Conservation (phyloP, 2,329 filamentous ascomycete genomes). For the Xylaria sp. region DNA sequence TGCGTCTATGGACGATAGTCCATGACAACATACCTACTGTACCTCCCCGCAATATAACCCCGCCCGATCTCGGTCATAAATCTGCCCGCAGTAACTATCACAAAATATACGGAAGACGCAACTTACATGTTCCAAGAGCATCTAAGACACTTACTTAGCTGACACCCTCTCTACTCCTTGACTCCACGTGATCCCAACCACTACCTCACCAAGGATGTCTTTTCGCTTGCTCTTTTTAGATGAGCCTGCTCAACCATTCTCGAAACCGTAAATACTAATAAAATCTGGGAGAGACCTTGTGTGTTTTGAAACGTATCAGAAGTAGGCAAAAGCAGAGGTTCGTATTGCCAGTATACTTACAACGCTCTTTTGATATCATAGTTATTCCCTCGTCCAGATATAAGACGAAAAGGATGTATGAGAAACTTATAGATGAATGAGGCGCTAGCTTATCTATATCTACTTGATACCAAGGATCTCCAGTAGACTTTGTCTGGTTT, state of each 20-base stretch:
- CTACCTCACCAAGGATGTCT: neutral
- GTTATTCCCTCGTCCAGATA: too few species aligned
- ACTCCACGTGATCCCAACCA: neutral
- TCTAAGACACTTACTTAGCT: neutral
- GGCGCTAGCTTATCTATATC: neutral
- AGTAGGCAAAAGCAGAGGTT: too few species aligned
- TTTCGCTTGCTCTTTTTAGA: neutral
- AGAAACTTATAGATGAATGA: neutral
- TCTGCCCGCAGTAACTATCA: neutral
- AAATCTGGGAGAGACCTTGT: neutral
- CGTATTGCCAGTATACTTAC: too few species aligned
- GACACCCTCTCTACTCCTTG: neutral
- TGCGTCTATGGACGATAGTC: neutral
- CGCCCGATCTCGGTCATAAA: slow-evolving; percentile 18
- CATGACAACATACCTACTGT: neutral
- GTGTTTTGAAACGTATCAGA: neutral
- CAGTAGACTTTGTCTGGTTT: too few species aligned
- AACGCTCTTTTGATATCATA: too few species aligned
- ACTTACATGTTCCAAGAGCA: neutral
- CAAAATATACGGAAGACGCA: neutral
- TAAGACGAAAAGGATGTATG: too few species aligned
- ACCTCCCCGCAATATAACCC: slow-evolving; percentile 10
- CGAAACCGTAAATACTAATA: too few species aligned
- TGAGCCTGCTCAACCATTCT: neutral
- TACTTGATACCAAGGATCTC: too few species aligned